phyloP scores from a whole-genome alignment of 2,329 filamentous ascomycete genomes.

The Colletotrichum karsti region DNA sequence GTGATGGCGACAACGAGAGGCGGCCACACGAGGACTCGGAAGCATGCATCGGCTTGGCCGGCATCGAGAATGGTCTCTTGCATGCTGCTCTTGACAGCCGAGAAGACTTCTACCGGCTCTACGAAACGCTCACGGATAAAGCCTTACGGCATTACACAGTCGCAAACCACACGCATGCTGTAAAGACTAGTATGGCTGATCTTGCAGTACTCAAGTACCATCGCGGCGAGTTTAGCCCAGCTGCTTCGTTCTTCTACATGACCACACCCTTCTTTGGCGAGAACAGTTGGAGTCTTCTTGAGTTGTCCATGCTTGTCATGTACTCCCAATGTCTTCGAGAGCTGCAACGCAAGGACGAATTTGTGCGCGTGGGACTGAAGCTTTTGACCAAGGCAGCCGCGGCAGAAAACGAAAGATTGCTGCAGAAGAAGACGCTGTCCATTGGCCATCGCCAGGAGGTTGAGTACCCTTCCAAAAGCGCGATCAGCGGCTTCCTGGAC shows the following conservation, averaged over 20 bases:
- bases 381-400: slow-evolving; percentile 74
- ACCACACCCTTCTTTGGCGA: slow-evolving; percentile 83
- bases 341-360: slow-evolving; percentile 80
- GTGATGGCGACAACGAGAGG: slow-evolving; percentile 39
- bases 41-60: slow-evolving; percentile 35
- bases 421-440: slow-evolving; percentile 41
- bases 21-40: slow-evolving; percentile 23
- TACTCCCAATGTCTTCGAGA: slow-evolving; percentile 85
- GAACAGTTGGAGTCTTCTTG: slow-evolving; percentile 80
- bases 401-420: slow-evolving; percentile 58
- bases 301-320: slow-evolving; percentile 85
- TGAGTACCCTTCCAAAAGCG: slow-evolving; percentile 40
- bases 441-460: slow-evolving; percentile 28
- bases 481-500: slow-evolving; percentile 56
- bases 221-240: slow-evolving; percentile 75
- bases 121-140: slow-evolving; percentile 83
- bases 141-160: slow-evolving; percentile 84
- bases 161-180: slow-evolving; percentile 80
- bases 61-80: slow-evolving; percentile 65
- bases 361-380: slow-evolving; percentile 78
- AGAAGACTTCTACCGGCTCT: slow-evolving; percentile 72
- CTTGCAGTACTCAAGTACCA: slow-evolving; percentile 86
- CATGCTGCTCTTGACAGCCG: slow-evolving; percentile 67
- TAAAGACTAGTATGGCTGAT: slow-evolving; percentile 82
- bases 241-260: slow-evolving; percentile 80